Conservation (phyloP, 305 asterid genomes). For the Coffea humblotiana region DNA sequence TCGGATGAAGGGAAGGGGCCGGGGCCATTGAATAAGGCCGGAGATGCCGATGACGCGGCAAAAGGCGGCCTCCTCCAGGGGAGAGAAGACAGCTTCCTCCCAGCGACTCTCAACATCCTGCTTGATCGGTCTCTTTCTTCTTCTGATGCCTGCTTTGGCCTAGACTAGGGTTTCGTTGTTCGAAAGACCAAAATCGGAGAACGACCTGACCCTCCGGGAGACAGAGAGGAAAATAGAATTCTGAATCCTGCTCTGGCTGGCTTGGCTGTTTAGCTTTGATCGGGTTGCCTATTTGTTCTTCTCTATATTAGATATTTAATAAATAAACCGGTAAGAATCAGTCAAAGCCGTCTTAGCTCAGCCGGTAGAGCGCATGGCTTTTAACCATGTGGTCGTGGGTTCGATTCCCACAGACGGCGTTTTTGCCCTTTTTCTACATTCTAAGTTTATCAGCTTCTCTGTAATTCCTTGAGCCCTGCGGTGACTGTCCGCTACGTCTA, state of each 20-base stretch:
- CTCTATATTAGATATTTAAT: no score
- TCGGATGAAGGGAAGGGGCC: neutral
- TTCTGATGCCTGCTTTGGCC: no score
- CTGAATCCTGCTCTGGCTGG: no score
- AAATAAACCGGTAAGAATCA: no score
- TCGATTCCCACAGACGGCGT: slow-evolving; percentile 42
- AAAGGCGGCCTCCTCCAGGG: slow-evolving; percentile 30
- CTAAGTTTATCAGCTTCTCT: no score
- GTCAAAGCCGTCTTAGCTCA: slow-evolving; percentile 34
- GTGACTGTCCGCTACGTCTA: no score
- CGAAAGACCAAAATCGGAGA: neutral
- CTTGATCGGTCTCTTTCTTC: neutral
- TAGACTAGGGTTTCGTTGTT: neutral
- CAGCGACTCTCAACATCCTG: slow-evolving; percentile 58
- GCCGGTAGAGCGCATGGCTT: slow-evolving; percentile 33
- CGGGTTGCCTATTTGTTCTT: no score
- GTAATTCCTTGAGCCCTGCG: no score
- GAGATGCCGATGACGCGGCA: slow-evolving; percentile 4
- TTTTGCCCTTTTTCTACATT: neutral
- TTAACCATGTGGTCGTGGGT: slow-evolving; percentile 46
- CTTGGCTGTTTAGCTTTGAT: no score
- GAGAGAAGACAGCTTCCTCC: slow-evolving; percentile 51
- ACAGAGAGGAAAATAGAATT: no score
- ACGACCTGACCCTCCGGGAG: no score
- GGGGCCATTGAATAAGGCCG: neutral